Conservation (phyloP, 1,284 basidiomycete species). For the Ceraceosorus guamensis region DNA sequence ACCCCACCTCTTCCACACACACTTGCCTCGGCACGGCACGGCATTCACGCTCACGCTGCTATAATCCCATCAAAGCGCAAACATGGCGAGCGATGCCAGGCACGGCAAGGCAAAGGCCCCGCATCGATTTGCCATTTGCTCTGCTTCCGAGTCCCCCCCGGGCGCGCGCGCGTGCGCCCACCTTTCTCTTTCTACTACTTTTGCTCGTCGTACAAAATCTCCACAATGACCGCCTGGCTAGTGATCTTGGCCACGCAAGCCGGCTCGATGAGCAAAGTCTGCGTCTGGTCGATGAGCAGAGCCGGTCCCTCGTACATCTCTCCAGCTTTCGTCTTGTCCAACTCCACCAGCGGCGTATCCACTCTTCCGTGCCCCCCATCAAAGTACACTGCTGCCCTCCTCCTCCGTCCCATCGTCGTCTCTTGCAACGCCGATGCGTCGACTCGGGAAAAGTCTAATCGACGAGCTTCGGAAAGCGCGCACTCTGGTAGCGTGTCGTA, state of each 20-base stretch:
- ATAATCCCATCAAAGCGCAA: no score
- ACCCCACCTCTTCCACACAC: no score
- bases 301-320: conserved; percentile 71
- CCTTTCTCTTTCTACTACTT: no score
- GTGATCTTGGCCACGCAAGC: conserved; percentile 32
- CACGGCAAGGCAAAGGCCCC: no score
- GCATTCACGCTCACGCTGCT: no score
- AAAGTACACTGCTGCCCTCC: conserved; percentile 62
- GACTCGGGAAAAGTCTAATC: conserved; percentile 46
- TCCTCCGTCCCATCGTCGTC: conserved; percentile 1
- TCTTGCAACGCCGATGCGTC: conserved; percentile 47
- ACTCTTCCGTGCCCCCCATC: conserved; percentile 66
- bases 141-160: no score
- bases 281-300: conserved; percentile 84
- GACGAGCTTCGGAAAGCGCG: conserved; percentile 62
- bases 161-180: no score
- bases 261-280: conserved; percentile 68
- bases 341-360: conserved; percentile 70
- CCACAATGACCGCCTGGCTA: conserved; percentile 28
- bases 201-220: conserved; percentile 27
- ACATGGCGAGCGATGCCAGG: no score
- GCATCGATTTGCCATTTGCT: no score
- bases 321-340: conserved; percentile 63
- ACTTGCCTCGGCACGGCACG: no score
- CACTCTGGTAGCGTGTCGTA: conserved; percentile 74